phyloP scores from a whole-genome alignment of 768 basidiomycete species.

The Hypsizygus marmoreus region DNA sequence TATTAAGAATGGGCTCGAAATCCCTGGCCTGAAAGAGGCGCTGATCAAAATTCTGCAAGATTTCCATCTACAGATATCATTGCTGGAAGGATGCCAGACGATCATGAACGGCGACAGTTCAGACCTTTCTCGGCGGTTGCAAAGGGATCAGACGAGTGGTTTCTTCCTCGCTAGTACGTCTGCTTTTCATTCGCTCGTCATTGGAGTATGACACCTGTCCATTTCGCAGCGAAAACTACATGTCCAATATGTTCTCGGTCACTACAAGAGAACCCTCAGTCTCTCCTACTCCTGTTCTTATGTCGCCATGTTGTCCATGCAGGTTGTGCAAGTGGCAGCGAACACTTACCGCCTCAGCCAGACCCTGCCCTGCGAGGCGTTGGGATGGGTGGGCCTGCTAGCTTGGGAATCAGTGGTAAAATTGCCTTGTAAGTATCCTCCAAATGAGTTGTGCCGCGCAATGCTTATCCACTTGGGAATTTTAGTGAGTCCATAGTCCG shows the following conservation, averaged over 20 bases:
- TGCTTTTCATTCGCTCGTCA: background rate
- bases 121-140: constrained; percentile 66
- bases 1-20: constrained; percentile 95
- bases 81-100: constrained; percentile 89
- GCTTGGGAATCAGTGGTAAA: constrained; percentile 61
- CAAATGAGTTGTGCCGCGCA: background rate
- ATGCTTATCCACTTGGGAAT: constrained; percentile 12
- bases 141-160: constrained; percentile 77
- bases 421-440: constrained; percentile 72
- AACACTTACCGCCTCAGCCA: constrained; percentile 60
- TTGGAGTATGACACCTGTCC: background rate
- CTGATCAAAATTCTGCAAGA: constrained; percentile 97
- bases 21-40: constrained; percentile 91
- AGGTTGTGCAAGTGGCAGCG: constrained; percentile 67
- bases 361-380: constrained; percentile 55
- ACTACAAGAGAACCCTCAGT: constrained; percentile 58
- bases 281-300: constrained; percentile 74
- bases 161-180: constrained; percentile 76
- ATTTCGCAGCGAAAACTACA: constrained; percentile 51
- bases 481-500: constrained; percentile 71
- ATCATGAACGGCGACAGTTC: constrained; percentile 85
- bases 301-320: constrained; percentile 91
- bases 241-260: constrained; percentile 71
- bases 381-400: constrained; percentile 35
- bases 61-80: constrained; percentile 90